Conservation (phyloP, 805 yeast genomes). For the Kregervanrija fluxuum region DNA sequence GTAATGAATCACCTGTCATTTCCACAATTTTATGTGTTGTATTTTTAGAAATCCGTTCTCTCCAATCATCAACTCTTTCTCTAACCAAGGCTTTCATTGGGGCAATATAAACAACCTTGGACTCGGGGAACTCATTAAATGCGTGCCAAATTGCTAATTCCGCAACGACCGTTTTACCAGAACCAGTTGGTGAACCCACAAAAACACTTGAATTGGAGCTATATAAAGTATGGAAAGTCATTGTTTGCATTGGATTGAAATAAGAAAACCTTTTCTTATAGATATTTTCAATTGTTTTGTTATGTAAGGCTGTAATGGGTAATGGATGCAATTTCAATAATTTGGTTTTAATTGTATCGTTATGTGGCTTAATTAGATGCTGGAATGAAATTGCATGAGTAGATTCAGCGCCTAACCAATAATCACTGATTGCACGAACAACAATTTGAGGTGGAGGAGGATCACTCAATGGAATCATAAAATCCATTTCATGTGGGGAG, state of each 20-base stretch:
- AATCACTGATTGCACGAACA: slow-evolving; percentile 71
- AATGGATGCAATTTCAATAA: slow-evolving; percentile 76
- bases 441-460: slow-evolving; percentile 88
- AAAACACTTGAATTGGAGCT: slow-evolving; percentile 72
- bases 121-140: slow-evolving; percentile 68
- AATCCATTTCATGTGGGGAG: slow-evolving; percentile 66
- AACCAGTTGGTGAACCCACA: slow-evolving; percentile 97
- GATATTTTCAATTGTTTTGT: slow-evolving; percentile 57
- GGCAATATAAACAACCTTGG: slow-evolving; percentile 78
- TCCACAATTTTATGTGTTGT: slow-evolving; percentile 57
- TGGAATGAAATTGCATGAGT: slow-evolving; percentile 77
- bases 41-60: slow-evolving; percentile 39
- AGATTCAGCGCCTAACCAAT: slow-evolving; percentile 85
- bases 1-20: slow-evolving; percentile 76
- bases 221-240: slow-evolving; percentile 87
- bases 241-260: slow-evolving; percentile 98
- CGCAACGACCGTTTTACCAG: slow-evolving; percentile 96
- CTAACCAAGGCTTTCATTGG: slow-evolving; percentile 86
- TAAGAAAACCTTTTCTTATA: slow-evolving; percentile 66
- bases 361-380: slow-evolving; percentile 81
- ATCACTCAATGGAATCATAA: slow-evolving; percentile 85
- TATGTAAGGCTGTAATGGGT: slow-evolving; percentile 73
- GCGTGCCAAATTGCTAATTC: slow-evolving; percentile 98
- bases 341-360: slow-evolving; percentile 80
- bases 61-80: slow-evolving; percentile 81